A percentile compares a stretch with the other conserved stretches of the same genome.
These are phyloP conservation scores for Sugiyamaella boreocaroliniensis DNA, from an alignment of 805 yeast genomes.

Conservation along the genomic window DNA sequence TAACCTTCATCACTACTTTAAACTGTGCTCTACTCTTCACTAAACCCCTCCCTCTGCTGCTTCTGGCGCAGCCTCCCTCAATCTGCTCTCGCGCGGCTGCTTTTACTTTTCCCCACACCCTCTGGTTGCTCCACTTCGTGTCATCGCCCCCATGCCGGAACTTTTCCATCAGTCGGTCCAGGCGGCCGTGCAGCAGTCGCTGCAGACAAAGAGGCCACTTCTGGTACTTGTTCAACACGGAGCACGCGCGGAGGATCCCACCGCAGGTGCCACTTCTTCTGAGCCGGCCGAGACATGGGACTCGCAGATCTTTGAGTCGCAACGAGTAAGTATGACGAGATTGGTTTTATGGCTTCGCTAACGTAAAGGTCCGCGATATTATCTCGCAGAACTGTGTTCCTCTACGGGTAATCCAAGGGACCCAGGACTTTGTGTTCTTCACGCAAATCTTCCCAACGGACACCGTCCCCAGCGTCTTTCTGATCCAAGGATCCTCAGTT, in stretches of 20 bases:
- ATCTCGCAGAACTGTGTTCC: slow-evolving; percentile 29
- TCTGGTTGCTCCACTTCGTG: background rate
- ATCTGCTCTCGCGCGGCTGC: no score
- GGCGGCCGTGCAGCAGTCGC: slow-evolving; percentile 15
- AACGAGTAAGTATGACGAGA: background rate
- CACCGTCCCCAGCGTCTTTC: slow-evolving; percentile 49
- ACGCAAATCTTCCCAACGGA: slow-evolving; percentile 50
- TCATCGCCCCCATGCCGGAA: background rate
- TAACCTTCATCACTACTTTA: no score
- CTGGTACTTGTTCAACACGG: slow-evolving; percentile 13
- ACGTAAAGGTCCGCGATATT: background rate
- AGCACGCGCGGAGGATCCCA: background rate
- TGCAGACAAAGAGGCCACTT: slow-evolving; percentile 12
- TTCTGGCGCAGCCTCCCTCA: no score
- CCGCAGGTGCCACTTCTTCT: background rate
- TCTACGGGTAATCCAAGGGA: slow-evolving; percentile 36
- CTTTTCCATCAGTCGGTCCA: slow-evolving; percentile 11
- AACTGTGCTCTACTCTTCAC: no score
- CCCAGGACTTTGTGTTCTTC: slow-evolving; percentile 43
- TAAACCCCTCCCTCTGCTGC: no score
- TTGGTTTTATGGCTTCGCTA: background rate
- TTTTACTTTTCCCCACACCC: background rate
- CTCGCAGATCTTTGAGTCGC: background rate
- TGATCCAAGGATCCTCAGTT: slow-evolving; percentile 45
- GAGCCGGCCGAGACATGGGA: slow-evolving; percentile 6